Conservation (phyloP, 495 filamentous ascomycete species). For the Xanthoparmelia taractica region DNA sequence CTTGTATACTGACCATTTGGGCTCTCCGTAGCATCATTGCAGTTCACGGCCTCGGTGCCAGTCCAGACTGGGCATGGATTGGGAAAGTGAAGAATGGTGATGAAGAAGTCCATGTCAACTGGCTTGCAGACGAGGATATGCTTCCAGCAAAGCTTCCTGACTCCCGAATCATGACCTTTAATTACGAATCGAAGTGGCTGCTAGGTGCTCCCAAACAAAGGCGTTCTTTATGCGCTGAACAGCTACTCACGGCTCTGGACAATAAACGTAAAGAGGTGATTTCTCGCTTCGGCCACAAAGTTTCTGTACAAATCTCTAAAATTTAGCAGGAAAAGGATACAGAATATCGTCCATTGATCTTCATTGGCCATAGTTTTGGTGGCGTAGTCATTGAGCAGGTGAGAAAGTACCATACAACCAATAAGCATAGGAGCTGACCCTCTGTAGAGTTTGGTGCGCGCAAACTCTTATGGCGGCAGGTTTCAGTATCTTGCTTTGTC, state of each 20-base stretch:
- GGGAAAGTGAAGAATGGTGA: neutral
- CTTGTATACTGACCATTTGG: neutral
- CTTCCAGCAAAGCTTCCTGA: slow-evolving; percentile 8
- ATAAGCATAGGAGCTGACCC: neutral
- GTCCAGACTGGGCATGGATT: slow-evolving; percentile 8
- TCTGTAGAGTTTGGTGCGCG: neutral
- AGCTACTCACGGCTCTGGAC: slow-evolving; percentile 2
- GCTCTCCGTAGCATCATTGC: slow-evolving; percentile 3
- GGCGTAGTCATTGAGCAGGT: slow-evolving; percentile 9
- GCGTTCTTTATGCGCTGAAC: neutral
- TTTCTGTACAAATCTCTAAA: neutral
- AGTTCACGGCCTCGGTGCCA: slow-evolving; percentile 8
- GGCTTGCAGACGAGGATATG: slow-evolving; percentile 7
- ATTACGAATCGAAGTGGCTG: slow-evolving; percentile 11
- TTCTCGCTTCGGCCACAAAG: neutral
- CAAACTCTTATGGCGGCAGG: neutral
- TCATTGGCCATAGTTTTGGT: slow-evolving; percentile 9
- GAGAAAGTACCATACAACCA: neutral
- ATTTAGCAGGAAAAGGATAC: slow-evolving; percentile 1
- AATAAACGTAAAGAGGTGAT: slow-evolving; percentile 6
- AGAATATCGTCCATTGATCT: slow-evolving; percentile 4
- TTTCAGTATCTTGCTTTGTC: slow-evolving; percentile 3
- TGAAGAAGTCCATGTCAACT: slow-evolving; percentile 6
- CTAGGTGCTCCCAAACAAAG: slow-evolving; percentile 3
- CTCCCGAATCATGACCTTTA: slow-evolving; percentile 9